phyloP scores from a whole-genome alignment of 257 asterid genomes.

The Salvia hispanica region DNA sequence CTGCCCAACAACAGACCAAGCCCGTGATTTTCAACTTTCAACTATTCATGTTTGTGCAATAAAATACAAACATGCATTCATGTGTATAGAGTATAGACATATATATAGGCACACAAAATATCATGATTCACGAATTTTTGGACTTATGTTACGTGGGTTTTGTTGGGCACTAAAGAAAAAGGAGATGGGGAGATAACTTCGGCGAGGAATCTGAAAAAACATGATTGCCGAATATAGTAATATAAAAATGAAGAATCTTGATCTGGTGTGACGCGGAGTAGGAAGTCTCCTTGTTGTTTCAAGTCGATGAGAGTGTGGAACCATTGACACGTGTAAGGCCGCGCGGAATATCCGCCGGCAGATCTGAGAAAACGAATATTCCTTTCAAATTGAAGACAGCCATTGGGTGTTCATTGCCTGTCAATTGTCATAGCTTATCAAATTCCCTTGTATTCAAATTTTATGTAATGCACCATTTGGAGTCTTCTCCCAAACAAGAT shows the following conservation, averaged over 20 bases:
- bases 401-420: slow-evolving; percentile 26
- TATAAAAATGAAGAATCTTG: slow-evolving; percentile 15
- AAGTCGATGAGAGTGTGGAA: not conserved
- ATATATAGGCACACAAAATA: not conserved
- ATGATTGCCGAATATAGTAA: slow-evolving; percentile 35
- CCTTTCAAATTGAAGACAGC: slow-evolving; percentile 42
- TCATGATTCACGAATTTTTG: slow-evolving; percentile 25
- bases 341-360: slow-evolving; percentile 51
- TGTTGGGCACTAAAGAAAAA: slow-evolving; percentile 31
- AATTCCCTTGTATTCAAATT: slow-evolving; percentile 17
- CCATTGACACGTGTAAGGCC: slow-evolving; percentile 38
- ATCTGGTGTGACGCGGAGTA: slow-evolving; percentile 28
- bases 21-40: slow-evolving; percentile 30
- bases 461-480: not conserved
- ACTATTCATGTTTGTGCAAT: slow-evolving; percentile 22
- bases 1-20: slow-evolving; percentile 13
- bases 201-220: slow-evolving; percentile 73
- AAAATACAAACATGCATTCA: slow-evolving; percentile 26
- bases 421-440: slow-evolving; percentile 20
- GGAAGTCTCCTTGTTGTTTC: not conserved
- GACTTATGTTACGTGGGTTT: slow-evolving; percentile 29
- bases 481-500: no score
- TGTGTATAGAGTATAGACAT: not conserved
- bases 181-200: slow-evolving; percentile 60
- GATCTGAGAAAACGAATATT: slow-evolving; percentile 67